Base-by-base conservation (phyloP, 148 eudicot genomes). In the Rhododendron kiyosumense region DNA sequence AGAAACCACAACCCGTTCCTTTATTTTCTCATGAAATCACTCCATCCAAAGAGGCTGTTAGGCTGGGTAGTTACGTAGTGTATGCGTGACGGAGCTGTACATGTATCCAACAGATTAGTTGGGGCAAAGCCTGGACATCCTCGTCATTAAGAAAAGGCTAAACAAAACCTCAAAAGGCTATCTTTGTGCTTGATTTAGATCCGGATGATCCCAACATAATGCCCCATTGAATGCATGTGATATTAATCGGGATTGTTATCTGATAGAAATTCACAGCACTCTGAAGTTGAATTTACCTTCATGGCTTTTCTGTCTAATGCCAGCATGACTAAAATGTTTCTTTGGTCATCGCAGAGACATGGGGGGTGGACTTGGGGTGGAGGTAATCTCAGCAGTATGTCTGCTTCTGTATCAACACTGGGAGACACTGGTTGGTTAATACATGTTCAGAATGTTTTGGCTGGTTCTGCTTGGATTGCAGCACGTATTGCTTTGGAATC, bases 381-480 rank as follows among this genome's bases (percentile, higher is more conserved):
- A 84, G 99, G 99, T 86, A 95, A 93, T 85, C 95, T 97, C 76
- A 97, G 99, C 90, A 94, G 99, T 83, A 97, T 97, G 99, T 95
- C 99, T 90, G 96, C 98, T 87, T 97, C 99, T 81, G 99, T 97
- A 67, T 93, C 99, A 82, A 95, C 99, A 71, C 95, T 97, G 65
- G 99, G 99, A 87, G 99, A 95, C 84, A 97, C 91, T 84, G 98
- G 98, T 75, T 97, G 99, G 99, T 89, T 97, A 90, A 93, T 92
- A 89, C 99, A 97, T 91, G 93, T 97, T 74, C 99, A 97, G 88
- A 94, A 89, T 95, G 96, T 95, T 49, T 87, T 97, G 88, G 98
- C 97, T 87, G 99, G 99, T 89, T 94, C 99, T 84, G 96, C 99
- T 84, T 97, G 99, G 99, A 97, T 97, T 93, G 99, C 99, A 86